These are phyloP conservation scores for Mucor plumbeus DNA, from an alignment of 371 early-diverging fungal genomes.

Conservation along the genomic window DNA sequence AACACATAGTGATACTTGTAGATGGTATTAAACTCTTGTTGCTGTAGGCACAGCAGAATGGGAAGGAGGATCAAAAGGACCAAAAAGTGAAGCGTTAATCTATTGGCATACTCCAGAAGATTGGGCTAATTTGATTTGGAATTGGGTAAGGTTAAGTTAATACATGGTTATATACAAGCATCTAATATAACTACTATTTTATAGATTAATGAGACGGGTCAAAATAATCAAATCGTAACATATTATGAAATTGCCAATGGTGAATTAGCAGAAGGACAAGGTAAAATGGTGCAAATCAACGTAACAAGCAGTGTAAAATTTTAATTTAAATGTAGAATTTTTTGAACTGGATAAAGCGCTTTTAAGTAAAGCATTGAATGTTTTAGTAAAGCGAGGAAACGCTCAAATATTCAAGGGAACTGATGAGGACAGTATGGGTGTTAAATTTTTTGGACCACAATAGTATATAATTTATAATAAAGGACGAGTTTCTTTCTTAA, in stretches of 20 bases:
- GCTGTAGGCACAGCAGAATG: slow-evolving; percentile 75
- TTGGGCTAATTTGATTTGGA: slow-evolving; percentile 82
- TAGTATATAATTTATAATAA: slow-evolving; percentile 35
- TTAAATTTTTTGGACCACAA: slow-evolving; percentile 76
- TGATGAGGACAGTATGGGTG: slow-evolving; percentile 78
- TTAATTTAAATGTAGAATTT: slow-evolving; percentile 64
- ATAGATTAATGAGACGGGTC: slow-evolving; percentile 73
- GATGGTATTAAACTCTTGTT: too few relatives aligned
- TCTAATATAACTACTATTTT: too few relatives aligned
- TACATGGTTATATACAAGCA: too few relatives aligned
- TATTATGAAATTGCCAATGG: slow-evolving; percentile 85
- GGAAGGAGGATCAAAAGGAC: slow-evolving; percentile 57
- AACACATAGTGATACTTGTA: neutral
- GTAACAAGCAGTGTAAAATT: slow-evolving; percentile 11
- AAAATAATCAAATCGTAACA: slow-evolving; percentile 82
- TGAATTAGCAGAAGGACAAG: slow-evolving; percentile 74
- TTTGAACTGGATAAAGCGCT: slow-evolving; percentile 71
- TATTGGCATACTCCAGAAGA: slow-evolving; percentile 91
- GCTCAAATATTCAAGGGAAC: slow-evolving; percentile 85
- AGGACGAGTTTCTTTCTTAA: slow-evolving; percentile 72
- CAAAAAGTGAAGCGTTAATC: slow-evolving; percentile 67
- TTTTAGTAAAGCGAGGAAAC: slow-evolving; percentile 78
- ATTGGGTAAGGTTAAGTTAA: slow-evolving; percentile 67
- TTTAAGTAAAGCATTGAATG: slow-evolving; percentile 75
- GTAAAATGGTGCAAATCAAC: slow-evolving; percentile 63